Evolutionary conservation across 441 rosid species (phyloP), one percentile per base, ranked within the genome.

Genomic region (Gossypium schwendimanii): DNA sequence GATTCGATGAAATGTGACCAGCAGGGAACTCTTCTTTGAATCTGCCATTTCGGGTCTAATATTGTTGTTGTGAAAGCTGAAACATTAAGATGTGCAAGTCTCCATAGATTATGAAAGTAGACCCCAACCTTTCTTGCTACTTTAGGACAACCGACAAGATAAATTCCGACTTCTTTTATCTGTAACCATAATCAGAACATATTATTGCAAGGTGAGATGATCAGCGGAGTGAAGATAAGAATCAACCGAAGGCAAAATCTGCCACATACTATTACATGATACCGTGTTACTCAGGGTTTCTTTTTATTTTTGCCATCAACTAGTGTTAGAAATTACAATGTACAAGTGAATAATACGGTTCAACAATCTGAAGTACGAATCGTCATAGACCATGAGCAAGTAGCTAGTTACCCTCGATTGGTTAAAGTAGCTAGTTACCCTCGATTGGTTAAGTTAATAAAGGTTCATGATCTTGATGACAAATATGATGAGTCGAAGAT

Each of bases 121-220:
- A 77, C 72, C 76, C 87, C 88, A 9, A 90, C 86, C 70, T 78
- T 73, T 75, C 73, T 72, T 1, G 87, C 96, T 52, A 91, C 83
- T 77, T 31, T 70, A 0, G 85, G 87, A 82, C 98, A 91, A 54
- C 83, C 87, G 63, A 78, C 87, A 1, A 93, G 89, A 84, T 91
- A 93, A 63, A 93, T 81, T 31, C 96, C 98, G 61, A 93, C 81
- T 80, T 93, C 98, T 79, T 93, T 93, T 62, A 91, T 94, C 98
- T 90, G 66, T 11, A 72, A 70, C 49, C 79, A 72, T 39, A 44
- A 72, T 68, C 63, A 72, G 50, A 17, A 73, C 53, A 57, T 36
- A 2, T 10, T 11, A 6, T 70, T 2, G n/a, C 74, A 31, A 20
- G 3, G 18, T 39, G 54, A 18, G 49, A 6, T 52, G 36, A 66